A percentile compares a stretch with the other conserved stretches of the same genome.
Conservation (phyloP, 2,329 filamentous ascomycete species). For the Talaromyces rugulosus region DNA sequence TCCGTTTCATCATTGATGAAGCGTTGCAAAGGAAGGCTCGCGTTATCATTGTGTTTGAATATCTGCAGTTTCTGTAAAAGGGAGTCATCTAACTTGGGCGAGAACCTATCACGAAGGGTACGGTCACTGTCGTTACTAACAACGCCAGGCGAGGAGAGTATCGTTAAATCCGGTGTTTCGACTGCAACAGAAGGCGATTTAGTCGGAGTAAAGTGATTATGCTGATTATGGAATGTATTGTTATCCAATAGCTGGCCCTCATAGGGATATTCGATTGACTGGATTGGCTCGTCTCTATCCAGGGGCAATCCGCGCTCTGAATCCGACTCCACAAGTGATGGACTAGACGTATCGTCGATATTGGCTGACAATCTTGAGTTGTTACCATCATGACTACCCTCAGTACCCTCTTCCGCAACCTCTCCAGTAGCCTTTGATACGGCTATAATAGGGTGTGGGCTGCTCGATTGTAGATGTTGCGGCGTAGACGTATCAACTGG, state of each 20-base stretch:
- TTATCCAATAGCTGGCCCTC: background rate
- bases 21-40: constrained; percentile 35
- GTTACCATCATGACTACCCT: background rate
- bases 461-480: background rate
- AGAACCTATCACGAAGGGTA: constrained; percentile 27
- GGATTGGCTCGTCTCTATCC: constrained; percentile 9
- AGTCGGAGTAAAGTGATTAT: background rate
- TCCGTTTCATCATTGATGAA: constrained; percentile 37
- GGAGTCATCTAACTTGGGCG: constrained; percentile 25
- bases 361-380: background rate
- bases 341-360: background rate
- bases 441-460: background rate
- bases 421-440: background rate
- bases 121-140: constrained; percentile 21
- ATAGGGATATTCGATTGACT: constrained; percentile 5
- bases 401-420: background rate
- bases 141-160: constrained; percentile 16
- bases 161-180: constrained; percentile 20
- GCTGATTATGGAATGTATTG: background rate
- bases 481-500: background rate
- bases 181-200: constrained; percentile 16
- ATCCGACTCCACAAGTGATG: background rate
- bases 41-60: constrained; percentile 26
- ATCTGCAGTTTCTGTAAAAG: constrained; percentile 19
- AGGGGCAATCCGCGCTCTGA: background rate